Evolutionary conservation across 768 basidiomycete species (phyloP), one percentile per base, ranked within the genome.

Genomic region (Mycena chlorophos): DNA sequence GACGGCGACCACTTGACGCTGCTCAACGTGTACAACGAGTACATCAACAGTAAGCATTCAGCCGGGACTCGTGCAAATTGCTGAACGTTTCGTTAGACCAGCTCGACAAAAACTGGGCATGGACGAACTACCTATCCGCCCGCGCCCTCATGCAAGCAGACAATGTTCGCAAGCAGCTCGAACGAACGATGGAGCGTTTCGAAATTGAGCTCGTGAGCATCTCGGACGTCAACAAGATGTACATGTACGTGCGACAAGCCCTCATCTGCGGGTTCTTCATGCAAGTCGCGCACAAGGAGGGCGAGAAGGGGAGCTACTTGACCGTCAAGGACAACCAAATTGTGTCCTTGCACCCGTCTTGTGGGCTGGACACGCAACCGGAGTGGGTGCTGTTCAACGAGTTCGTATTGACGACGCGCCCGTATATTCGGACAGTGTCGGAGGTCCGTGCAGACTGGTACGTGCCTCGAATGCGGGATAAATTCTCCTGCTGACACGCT

Each of bases 281-380:
- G 96, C 96, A 98, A 68, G 85, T 93, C 13, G 97, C 95, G 5
- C 94, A 97, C 71, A 91, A 91, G 69, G 94, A 95, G 67, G 91
- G 92, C 3, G 91, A 93, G 68, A 94, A 92, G 71, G 84, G 87
- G 2, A 82, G 79, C 52, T 98, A 99, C 67, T 58, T 88, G 58
- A 99, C 95, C 0, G 86, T 97, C 55, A 98, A 98, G 74, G 96
- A 99, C 69, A 90, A 95, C 62, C 95, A 97, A 76, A 90, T 87
- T 30, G 91, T 92, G 5, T 77, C 75, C 1, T 72, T 94, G 17
- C 94, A 98, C 68, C 90, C 94, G 6, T 89, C 88, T 22, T 95
- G 91, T 57, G 93, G 93, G 27, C 74, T 97, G 43, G 90, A 93
- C 58, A 83, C 83, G 12, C 87, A 87, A 55, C 94, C 94, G 2